A percentile compares a stretch with the other conserved stretches of the same genome.
phyloP scores from a whole-genome alignment of 2,329 filamentous ascomycete genomes.

The Stachybotrys chartarum region DNA sequence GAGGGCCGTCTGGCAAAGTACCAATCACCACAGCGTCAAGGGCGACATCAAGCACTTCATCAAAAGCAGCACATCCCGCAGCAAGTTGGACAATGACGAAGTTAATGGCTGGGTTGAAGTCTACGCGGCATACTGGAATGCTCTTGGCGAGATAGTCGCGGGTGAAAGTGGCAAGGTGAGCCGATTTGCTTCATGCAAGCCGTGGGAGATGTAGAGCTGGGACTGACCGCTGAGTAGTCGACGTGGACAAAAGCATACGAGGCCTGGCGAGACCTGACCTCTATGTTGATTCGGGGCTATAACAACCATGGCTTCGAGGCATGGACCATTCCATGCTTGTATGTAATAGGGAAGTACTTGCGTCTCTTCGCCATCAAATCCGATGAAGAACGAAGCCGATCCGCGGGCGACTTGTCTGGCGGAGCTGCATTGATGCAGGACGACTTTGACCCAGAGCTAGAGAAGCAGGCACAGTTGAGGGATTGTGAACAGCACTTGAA shows the following conservation, averaged over 20 bases:
- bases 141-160: conserved; percentile 63
- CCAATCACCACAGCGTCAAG: conserved; percentile 58
- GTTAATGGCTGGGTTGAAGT: conserved; percentile 80
- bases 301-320: conserved; percentile 68
- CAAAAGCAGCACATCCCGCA: conserved; percentile 47
- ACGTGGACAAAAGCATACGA: conserved; percentile 82
- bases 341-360: conserved; percentile 79
- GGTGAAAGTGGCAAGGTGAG: conserved; percentile 32
- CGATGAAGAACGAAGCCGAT: conserved; percentile 57
- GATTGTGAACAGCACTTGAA: conserved; percentile 89
- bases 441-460: conserved; percentile 69
- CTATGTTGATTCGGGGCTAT: conserved; percentile 73
- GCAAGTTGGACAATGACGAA: conserved; percentile 58
- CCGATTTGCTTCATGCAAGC: background rate
- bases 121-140: conserved; percentile 78
- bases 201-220: background rate
- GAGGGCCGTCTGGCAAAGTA: conserved; percentile 62
- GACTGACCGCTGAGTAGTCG: conserved; percentile 22
- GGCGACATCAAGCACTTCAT: conserved; percentile 69
- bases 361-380: conserved; percentile 85
- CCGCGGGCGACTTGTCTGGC: conserved; percentile 25
- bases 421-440: conserved; percentile 56
- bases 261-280: conserved; percentile 79
- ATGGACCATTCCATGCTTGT: conserved; percentile 90
- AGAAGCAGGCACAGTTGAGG: conserved; percentile 79